Evolutionary conservation across 2,329 filamentous ascomycete genomes (phyloP), one percentile per base, ranked within the genome.

Genomic region (Lasiodiplodia gonubiensis): DNA sequence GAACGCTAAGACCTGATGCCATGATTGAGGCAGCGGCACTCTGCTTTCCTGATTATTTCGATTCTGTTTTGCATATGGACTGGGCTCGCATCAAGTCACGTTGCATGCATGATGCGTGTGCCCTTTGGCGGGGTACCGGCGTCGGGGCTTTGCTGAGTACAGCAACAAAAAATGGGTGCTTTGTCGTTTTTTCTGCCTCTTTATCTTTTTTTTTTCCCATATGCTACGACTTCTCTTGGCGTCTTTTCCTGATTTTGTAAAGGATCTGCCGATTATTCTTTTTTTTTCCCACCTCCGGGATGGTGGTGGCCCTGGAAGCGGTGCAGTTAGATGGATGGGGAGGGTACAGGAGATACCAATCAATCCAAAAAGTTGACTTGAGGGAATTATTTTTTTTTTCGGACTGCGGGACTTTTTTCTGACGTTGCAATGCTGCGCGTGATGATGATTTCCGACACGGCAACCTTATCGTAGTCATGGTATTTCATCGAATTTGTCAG

Each of bases 161-260:
- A 63, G 59, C 59, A 51, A 37, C 42, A 48, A 63, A 59, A 63
- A 63, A 63, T 63, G 59, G 59, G 59, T 61, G 39, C 35, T 63
- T 11, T 48, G 30, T 30, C 8, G 27, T 48, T 48, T 16, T 60
- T 25, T 59, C 25, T 55, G 6, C 33, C 35, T 55, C 30, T 23
- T 55, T 55, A 14, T 55, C 33, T 55, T 30, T 30, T n/a, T 25
- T 8, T 14, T 35, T 53, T n/a, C 23, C 30, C 23, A 46, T 14
- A 16, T 39, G 11, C 39, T 21, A 21, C 59, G 59, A 48, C 59
- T 63, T 37, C 27, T 37, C n/a, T 51, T 51, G 59, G 59, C 59
- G 59, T 46, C n/a, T 51, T 35, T 37, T 51, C 42, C 27, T 30
- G 35, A 51, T 25, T 49, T 55, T 48, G 25, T 46, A 21, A 21